These are phyloP conservation scores for Tuctoria greenei DNA, from an alignment of 176 grass and related monocot species.

Conservation along the genomic window DNA sequence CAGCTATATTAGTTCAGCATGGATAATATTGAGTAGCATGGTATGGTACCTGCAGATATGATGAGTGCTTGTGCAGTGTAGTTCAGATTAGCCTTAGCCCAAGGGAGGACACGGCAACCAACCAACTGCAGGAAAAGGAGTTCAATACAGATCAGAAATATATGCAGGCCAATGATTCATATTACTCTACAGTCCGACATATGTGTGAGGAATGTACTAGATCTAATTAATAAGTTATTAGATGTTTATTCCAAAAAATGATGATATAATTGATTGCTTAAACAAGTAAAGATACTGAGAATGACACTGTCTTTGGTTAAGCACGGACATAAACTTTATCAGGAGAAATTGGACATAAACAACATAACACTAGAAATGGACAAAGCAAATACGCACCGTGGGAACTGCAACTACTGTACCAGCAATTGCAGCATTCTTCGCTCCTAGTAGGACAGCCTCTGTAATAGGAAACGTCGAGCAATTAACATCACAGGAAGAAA, in stretches of 20 bases:
- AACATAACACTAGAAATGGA: neutral
- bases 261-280: neutral
- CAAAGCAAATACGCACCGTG: slow-evolving; percentile 38
- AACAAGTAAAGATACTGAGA: neutral
- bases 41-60: slow-evolving; percentile 92
- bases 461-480: slow-evolving; percentile 21
- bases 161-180: slow-evolving; percentile 11
- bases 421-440: slow-evolving; percentile 65
- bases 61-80: slow-evolving; percentile 94
- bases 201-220: neutral
- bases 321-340: neutral
- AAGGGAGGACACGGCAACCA: slow-evolving; percentile 84
- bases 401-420: slow-evolving; percentile 64
- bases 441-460: slow-evolving; percentile 73
- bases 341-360: slow-evolving; percentile 13
- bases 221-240: neutral
- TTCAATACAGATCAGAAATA: slow-evolving; percentile 30
- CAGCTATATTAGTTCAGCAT: neutral
- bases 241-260: neutral
- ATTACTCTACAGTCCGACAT: neutral
- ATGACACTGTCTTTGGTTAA: neutral
- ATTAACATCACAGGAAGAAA: neutral
- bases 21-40: neutral
- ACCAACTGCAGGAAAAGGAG: slow-evolving; percentile 58
- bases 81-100: slow-evolving; percentile 95